Conservation (phyloP, 1,284 basidiomycete species). For the Xerocomus minutiporus region DNA sequence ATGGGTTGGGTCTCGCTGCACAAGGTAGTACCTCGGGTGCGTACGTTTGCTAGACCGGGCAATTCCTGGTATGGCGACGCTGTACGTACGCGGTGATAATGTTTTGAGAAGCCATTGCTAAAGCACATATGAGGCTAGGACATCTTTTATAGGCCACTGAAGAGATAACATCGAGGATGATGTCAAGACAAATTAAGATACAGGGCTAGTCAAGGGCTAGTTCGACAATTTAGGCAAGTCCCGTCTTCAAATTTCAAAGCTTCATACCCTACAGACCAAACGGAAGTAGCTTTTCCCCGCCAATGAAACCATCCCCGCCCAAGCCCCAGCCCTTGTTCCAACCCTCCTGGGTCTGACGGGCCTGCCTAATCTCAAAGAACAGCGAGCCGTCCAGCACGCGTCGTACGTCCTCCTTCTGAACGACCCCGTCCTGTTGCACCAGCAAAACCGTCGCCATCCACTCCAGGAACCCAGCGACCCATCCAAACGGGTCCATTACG, state of each 20-base stretch:
- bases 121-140: no score
- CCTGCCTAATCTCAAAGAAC: slow-evolving; percentile 26
- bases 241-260: neutral
- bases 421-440: slow-evolving; percentile 24
- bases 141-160: no score
- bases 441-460: slow-evolving; percentile 31
- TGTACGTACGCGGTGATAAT: no score
- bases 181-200: slow-evolving; percentile 4
- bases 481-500: slow-evolving; percentile 36
- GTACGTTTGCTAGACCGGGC: slow-evolving; percentile 20
- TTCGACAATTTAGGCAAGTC: neutral
- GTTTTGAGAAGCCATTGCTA: no score
- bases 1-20: neutral
- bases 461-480: slow-evolving; percentile 32
- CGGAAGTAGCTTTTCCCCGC: slow-evolving; percentile 27
- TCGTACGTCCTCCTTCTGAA: slow-evolving; percentile 30
- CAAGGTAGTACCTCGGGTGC: neutral
- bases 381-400: slow-evolving; percentile 28
- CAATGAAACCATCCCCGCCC: slow-evolving; percentile 29
- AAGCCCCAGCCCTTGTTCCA: slow-evolving; percentile 32
- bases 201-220: no score
- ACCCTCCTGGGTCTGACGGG: slow-evolving; percentile 14
- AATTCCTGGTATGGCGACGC: no score
- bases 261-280: slow-evolving; percentile 20
- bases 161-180: neutral